A percentile compares a stretch with the other conserved stretches of the same genome.
Evolutionary conservation across 2,329 filamentous ascomycete species (phyloP).

Genomic region (Dichotomopilus funicola): DNA sequence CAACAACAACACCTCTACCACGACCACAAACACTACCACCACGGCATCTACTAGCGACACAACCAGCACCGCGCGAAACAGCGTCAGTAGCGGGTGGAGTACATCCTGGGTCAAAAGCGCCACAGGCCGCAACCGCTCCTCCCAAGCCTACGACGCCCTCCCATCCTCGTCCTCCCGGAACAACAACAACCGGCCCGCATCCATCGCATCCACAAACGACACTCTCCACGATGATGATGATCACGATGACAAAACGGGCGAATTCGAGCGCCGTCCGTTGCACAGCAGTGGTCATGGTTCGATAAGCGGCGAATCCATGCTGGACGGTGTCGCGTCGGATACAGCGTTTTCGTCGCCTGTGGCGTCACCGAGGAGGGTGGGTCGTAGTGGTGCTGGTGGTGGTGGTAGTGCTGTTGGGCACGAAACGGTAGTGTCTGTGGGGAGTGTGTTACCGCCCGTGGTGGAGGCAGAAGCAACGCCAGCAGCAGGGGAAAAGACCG

Average conservation of each 20-base stretch:
- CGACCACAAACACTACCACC: not conserved
- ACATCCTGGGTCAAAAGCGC: slow-evolving; percentile 5
- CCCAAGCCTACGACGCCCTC: slow-evolving; percentile 1
- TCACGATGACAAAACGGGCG: not conserved
- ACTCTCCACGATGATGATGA: not conserved
- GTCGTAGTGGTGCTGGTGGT: not conserved
- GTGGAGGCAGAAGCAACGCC: too few relatives aligned
- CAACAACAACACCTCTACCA: slow-evolving; percentile 1
- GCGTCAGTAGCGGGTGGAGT: not conserved
- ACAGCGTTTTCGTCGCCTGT: slow-evolving; percentile 1
- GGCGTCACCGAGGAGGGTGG: not conserved
- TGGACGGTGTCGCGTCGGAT: slow-evolving; percentile 13
- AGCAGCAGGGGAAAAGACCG: not conserved
- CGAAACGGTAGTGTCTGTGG: not conserved
- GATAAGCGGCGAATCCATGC: slow-evolving; percentile 20
- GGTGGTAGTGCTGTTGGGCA: not conserved
- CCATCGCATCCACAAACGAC: too few relatives aligned
- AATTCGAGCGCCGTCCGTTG: slow-evolving; percentile 13
- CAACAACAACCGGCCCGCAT: too few relatives aligned
- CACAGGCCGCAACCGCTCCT: slow-evolving; percentile 20
- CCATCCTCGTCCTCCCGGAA: not conserved
- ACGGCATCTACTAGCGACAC: not conserved
- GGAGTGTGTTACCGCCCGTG: not conserved
- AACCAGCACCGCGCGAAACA: not conserved
- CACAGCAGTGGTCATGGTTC: slow-evolving; percentile 10